These are phyloP conservation scores for Candida suzukii DNA, from an alignment of 805 yeast genomes.

Conservation along the genomic window DNA sequence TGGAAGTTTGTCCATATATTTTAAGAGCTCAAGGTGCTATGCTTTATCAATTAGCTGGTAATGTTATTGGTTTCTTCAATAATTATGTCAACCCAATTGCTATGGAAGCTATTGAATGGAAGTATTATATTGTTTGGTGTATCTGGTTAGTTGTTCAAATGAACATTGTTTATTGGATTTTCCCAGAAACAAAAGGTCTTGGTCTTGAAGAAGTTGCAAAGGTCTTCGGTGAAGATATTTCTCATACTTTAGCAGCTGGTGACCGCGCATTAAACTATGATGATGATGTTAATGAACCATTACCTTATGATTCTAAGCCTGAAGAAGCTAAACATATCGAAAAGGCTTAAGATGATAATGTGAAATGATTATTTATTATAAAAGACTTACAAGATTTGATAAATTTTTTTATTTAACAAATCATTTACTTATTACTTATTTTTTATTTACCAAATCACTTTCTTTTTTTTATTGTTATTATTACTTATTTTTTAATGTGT, in stretches of 20 bases:
- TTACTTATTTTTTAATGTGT: too few relatives aligned
- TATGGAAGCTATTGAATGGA: conserved; percentile 29
- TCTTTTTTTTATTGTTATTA: too few relatives aligned
- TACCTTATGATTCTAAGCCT: not conserved
- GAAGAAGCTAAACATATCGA: not conserved
- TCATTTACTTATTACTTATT: too few relatives aligned
- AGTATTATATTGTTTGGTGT: conserved; percentile 25
- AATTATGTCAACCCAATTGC: conserved; percentile 29
- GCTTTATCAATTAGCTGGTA: conserved; percentile 2
- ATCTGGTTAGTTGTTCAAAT: conserved; percentile 1
- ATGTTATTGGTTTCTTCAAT: conserved; percentile 11
- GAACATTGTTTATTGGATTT: not conserved
- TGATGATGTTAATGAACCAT: not conserved
- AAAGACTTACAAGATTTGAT: too few relatives aligned
- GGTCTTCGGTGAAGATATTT: conserved; percentile 5
- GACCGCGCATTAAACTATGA: conserved; percentile 1
- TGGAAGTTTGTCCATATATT: conserved; percentile 30
- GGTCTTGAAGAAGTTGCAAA: conserved; percentile 31
- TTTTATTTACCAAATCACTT: too few relatives aligned
- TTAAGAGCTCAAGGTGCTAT: conserved; percentile 20
- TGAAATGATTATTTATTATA: too few relatives aligned
- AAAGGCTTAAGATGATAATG: not conserved
- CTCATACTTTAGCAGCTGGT: not conserved
- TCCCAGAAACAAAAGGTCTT: conserved; percentile 24
- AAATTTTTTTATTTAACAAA: too few relatives aligned